Evolutionary conservation across 2,329 filamentous ascomycete genomes (phyloP).

Genomic region (Cladophialophora carrionii): DNA sequence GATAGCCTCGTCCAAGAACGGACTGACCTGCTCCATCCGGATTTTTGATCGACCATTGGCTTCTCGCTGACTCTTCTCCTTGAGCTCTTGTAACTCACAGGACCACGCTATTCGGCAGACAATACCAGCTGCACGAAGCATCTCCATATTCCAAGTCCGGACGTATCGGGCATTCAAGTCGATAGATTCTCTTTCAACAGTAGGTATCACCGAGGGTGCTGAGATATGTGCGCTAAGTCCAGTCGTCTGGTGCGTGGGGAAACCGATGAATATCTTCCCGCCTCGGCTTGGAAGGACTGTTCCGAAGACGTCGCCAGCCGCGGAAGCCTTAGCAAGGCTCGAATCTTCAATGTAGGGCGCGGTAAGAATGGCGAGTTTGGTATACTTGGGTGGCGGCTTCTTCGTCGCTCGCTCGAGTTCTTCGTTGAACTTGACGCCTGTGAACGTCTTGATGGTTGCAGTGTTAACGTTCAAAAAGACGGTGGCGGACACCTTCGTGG

Average conservation of each 20-base stretch:
- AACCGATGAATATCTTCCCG: slow-evolving; percentile 94
- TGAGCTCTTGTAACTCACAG: slow-evolving; percentile 81
- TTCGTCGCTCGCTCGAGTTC: slow-evolving; percentile 96
- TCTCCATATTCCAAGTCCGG: slow-evolving; percentile 91
- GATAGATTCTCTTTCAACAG: slow-evolving; percentile 94
- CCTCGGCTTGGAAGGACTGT: slow-evolving; percentile 88
- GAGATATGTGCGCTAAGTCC: slow-evolving; percentile 92
- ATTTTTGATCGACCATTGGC: slow-evolving; percentile 57
- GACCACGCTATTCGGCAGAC: slow-evolving; percentile 85
- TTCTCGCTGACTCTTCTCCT: slow-evolving; percentile 58
- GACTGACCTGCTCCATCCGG: slow-evolving; percentile 65
- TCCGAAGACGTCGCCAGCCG: slow-evolving; percentile 72
- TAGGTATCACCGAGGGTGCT: slow-evolving; percentile 93
- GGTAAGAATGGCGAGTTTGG: slow-evolving; percentile 83
- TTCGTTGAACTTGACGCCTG: slow-evolving; percentile 71
- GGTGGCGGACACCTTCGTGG: slow-evolving; percentile 65
- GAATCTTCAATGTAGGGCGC: slow-evolving; percentile 74
- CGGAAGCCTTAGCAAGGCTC: slow-evolving; percentile 37
- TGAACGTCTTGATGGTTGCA: slow-evolving; percentile 76
- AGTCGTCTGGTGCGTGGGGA: slow-evolving; percentile 95
- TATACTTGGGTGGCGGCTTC: slow-evolving; percentile 88
- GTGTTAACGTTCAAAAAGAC: slow-evolving; percentile 90
- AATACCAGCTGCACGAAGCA: slow-evolving; percentile 87
- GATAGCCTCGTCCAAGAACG: slow-evolving; percentile 74
- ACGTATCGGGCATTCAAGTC: slow-evolving; percentile 96